Evolutionary conservation across 176 grass and related monocot species (phyloP).

Genomic region (Cymbopogon citratus): DNA sequence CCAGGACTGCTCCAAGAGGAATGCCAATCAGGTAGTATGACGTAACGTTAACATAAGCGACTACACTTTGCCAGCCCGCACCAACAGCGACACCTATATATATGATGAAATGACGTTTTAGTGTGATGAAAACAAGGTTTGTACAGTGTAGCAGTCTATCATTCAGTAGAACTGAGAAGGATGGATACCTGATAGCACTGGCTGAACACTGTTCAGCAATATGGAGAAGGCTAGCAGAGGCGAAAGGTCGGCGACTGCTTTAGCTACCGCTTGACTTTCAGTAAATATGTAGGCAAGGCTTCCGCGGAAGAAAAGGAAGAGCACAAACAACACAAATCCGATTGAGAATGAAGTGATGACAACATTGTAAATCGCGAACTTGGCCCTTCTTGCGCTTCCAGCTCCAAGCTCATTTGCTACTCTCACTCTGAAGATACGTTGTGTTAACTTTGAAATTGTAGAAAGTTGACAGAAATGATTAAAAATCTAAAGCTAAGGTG

Average conservation of each 20-base stretch:
- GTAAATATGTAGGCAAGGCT: slow-evolving; percentile 83
- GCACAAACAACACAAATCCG: slow-evolving; percentile 46
- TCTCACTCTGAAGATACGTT: slow-evolving; percentile 44
- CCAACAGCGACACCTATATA: slow-evolving; percentile 76
- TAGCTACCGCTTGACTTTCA: slow-evolving; percentile 28
- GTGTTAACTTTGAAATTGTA: background rate
- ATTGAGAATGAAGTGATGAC: slow-evolving; percentile 48
- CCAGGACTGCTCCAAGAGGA: slow-evolving; percentile 63
- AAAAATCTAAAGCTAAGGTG: background rate
- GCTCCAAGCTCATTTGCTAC: slow-evolving; percentile 89
- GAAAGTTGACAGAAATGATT: background rate
- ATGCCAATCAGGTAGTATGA: slow-evolving; percentile 82
- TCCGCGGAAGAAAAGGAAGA: slow-evolving; percentile 57
- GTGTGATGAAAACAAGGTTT: background rate
- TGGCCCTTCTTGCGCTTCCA: slow-evolving; percentile 55
- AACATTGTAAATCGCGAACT: slow-evolving; percentile 56
- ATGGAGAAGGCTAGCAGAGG: slow-evolving; percentile 82
- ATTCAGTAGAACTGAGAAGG: background rate
- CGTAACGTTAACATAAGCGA: slow-evolving; percentile 79
- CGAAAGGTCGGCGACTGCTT: slow-evolving; percentile 59
- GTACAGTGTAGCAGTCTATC: background rate
- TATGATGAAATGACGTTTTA: background rate
- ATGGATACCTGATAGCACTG: slow-evolving; percentile 69
- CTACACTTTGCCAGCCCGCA: slow-evolving; percentile 63
- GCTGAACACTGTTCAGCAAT: slow-evolving; percentile 77